Evolutionary conservation across 2,329 filamentous ascomycete genomes (phyloP).

Genomic region (Epicoccum nigrum): DNA sequence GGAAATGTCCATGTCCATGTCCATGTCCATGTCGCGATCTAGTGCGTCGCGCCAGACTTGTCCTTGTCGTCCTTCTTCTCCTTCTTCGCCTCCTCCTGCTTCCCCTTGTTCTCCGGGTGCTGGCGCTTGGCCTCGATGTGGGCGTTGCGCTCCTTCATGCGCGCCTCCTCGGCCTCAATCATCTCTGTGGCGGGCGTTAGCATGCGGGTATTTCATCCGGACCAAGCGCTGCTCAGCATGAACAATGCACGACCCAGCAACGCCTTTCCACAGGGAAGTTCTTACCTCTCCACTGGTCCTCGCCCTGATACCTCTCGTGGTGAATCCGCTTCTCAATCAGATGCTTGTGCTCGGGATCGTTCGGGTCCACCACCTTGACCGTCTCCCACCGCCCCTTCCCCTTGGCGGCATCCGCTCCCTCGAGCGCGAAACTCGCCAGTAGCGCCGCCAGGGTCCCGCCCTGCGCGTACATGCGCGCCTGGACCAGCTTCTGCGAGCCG

Average conservation of each 20-base stretch:
- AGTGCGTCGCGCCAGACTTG: constrained; percentile 16
- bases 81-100: constrained; percentile 25
- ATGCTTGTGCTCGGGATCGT: constrained; percentile 82
- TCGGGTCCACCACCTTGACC: constrained; percentile 77
- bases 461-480: constrained; percentile 93
- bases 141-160: constrained; percentile 58
- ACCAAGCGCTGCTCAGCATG: constrained; percentile 8
- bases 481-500: constrained; percentile 84
- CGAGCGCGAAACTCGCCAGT: constrained; percentile 80
- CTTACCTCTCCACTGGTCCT: constrained; percentile 91
- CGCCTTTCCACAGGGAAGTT: constrained; percentile 16
- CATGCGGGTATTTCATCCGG: constrained; percentile 5
- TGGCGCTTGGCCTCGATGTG: constrained; percentile 21
- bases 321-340: constrained; percentile 86
- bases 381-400: constrained; percentile 84
- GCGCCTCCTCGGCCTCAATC: constrained; percentile 78
- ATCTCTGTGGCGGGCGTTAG: constrained; percentile 65
- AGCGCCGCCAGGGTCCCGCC: constrained; percentile 85
- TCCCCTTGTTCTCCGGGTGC: constrained; percentile 21
- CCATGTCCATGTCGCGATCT: too few species aligned
- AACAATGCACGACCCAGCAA: constrained; percentile 19
- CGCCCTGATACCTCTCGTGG: constrained; percentile 83
- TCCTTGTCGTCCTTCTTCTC: constrained; percentile 33
- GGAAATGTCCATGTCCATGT: too few species aligned
- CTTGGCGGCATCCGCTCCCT: constrained; percentile 77